A percentile compares a stretch with the other conserved stretches of the same genome.
Conservation (phyloP, 2,329 filamentous ascomycete genomes). For the Ophiostoma australiae region DNA sequence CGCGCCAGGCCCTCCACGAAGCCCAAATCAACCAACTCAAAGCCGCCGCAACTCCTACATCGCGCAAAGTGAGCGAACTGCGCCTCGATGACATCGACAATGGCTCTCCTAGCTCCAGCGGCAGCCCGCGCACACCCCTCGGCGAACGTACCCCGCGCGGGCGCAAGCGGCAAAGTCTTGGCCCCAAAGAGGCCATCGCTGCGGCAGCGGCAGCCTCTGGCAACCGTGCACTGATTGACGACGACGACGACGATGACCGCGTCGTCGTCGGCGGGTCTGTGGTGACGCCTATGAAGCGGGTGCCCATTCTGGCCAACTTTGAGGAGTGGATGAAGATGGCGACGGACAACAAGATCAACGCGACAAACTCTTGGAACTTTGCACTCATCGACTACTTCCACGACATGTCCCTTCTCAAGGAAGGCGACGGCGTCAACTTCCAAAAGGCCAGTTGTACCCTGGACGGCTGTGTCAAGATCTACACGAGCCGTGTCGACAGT, state of each 20-base stretch:
- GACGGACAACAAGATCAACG: constrained; percentile 98
- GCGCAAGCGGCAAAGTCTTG: constrained; percentile 25
- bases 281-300: constrained; percentile 88
- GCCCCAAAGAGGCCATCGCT: constrained; percentile 33
- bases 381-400: constrained; percentile 99
- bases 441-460: constrained; percentile 97
- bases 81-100: constrained; percentile 56
- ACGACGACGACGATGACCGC: constrained; percentile 50
- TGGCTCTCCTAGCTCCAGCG: constrained; percentile 43
- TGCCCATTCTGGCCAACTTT: constrained; percentile 94
- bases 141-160: constrained; percentile 40
- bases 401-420: constrained; percentile 94
- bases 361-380: constrained; percentile 98
- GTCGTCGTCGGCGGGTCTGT: constrained; percentile 58
- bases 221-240: constrained; percentile 12
- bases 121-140: constrained; percentile 48
- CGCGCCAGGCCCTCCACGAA: constrained; percentile 81
- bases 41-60: constrained; percentile 63
- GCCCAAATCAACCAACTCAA: constrained; percentile 90
- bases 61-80: constrained; percentile 55
- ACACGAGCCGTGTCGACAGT: constrained; percentile 96
- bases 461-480: constrained; percentile 98
- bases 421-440: constrained; percentile 96
- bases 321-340: constrained; percentile 99
- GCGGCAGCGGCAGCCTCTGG: constrained; percentile 18